Base-by-base conservation (phyloP, 2,329 filamentous ascomycete species). In the Magnaporthiopsis rhizophila region DNA sequence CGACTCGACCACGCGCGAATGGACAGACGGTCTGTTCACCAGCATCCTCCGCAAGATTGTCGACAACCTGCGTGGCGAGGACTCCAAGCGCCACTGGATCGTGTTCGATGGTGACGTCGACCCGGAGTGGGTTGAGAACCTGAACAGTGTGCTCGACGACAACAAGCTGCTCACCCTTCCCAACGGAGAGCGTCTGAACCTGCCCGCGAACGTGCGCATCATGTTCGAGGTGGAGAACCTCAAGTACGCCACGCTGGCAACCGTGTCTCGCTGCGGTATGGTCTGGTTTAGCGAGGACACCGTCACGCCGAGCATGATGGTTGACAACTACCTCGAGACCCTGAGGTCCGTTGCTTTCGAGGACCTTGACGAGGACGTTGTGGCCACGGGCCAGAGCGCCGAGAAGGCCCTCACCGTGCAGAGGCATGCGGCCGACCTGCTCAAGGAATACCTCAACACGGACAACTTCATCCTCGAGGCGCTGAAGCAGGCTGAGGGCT, bases 211-310 rank as follows among this genome's bases (percentile, higher is more conserved):
- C 72, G 95, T 99, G 32, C 91, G 96, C 69, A 96, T 99, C 77
- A 97, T 99, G 93, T 99, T 99, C 72, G 95, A 99, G 79, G 95
- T 99, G 50, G 96, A 99, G 79, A 98, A 89, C 3, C 82, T 99
- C 66, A 97, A 96, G 74, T 99, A 99, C 74, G 95, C 95, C 53
- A 99, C 95, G 0, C 85, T 99, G 59, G 95, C 95, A 64, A 99
- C 95, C n/a, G 95, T 99, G 73, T 96, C 91, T 87, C 92, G 95
- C 79, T 99, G 95, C 75, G 95, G 95, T 83, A 99, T 99, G 95
- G 96, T 99, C 18, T 99, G 95, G 95, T 99, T 98, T 79, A 99
- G 92, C 74, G 94, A 97, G 71, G 96, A 99, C 73, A 98, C 93
- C 34, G 94, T 99, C 57, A 94, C 92, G 38, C 86, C 94, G 1